Evolutionary conservation across 306 rosid species (phyloP), one percentile per base, ranked within the genome.

Genomic region (Cercis canadensis): DNA sequence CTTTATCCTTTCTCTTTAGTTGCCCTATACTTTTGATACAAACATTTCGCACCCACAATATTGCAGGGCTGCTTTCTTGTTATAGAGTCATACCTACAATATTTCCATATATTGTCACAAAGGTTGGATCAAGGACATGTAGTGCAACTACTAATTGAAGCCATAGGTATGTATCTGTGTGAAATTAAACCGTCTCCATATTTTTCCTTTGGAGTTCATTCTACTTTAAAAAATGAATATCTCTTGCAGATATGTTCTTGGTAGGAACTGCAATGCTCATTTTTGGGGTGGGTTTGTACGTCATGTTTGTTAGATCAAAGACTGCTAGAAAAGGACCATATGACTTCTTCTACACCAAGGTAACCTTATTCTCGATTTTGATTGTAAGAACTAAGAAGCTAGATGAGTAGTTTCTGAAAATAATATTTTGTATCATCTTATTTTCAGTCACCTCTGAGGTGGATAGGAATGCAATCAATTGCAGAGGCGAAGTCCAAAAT

Each of bases 261-360:
- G 53, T 78, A 51, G 86, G 86, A 70, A 82, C 76, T 19, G 83
- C 83, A 50, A 70, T 82, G 63, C 61, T 82, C 10, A 37, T 70
- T 14, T 82, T 78, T 70, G 86, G 86, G 45, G 69, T 61, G 47
- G 73, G 76, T 65, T 60, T 82, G 65, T 78, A 82, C 67, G 56
- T 33, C 56, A 78, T 82, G 81, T 82, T 82, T 70, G 86, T 82
- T 21, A 56, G 73, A 24, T 61, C 81, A 72, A 41, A 19, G 39
- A 37, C 21, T 40, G 34, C 51, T n/a, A 40, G 4, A 11, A 60
- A 51, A 36, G 75, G 59, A 74, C 41, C 64, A 24, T 15, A 39
- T 4, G 69, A 57, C 24, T 67, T 58, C 24, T 65, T 80, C 60
- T 18, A 34, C 17, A 65, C 65, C 67, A 70, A 73, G 71, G 86